Conservation (phyloP, 2,329 filamentous ascomycete genomes). For the Alternaria dauci region DNA sequence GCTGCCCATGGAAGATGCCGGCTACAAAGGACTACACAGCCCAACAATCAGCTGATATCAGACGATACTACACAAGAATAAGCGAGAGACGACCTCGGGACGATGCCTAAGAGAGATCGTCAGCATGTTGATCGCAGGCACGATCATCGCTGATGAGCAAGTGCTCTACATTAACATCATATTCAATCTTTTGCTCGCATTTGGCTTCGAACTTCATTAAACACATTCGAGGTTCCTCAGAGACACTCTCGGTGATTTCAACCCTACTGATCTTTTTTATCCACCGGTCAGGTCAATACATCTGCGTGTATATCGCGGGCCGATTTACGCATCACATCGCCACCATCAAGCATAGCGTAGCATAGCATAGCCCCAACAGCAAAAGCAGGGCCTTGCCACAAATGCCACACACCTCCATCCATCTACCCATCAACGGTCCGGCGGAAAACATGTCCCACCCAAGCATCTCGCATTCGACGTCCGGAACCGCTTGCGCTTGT, state of each 20-base stretch:
- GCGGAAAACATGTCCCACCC: not conserved
- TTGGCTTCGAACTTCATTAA: not conserved
- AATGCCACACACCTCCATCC: not conserved
- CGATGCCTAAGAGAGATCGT: not conserved
- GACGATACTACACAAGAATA: not conserved
- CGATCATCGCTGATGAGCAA: not conserved
- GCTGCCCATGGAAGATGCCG: not conserved
- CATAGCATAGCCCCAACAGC: not conserved
- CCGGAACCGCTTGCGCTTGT: conserved; percentile 1
- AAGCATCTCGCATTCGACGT: conserved; percentile 1
- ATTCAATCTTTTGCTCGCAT: not conserved
- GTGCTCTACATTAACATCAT: not conserved
- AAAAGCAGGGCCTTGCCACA: conserved; percentile 3
- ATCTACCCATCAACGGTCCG: not conserved
- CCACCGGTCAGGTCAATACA: not conserved
- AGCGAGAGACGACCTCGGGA: not conserved
- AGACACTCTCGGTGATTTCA: not conserved
- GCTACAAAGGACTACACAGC: not conserved
- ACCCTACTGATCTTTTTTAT: not conserved
- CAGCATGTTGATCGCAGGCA: not conserved
- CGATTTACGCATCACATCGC: not conserved
- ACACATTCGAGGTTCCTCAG: not conserved
- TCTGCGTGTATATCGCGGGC: not conserved
- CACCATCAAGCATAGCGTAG: not conserved
- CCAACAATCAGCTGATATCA: conserved; percentile 1